These are phyloP conservation scores for Hypoxylon sp. DNA, from an alignment of 2,329 filamentous ascomycete species.

Conservation along the genomic window DNA sequence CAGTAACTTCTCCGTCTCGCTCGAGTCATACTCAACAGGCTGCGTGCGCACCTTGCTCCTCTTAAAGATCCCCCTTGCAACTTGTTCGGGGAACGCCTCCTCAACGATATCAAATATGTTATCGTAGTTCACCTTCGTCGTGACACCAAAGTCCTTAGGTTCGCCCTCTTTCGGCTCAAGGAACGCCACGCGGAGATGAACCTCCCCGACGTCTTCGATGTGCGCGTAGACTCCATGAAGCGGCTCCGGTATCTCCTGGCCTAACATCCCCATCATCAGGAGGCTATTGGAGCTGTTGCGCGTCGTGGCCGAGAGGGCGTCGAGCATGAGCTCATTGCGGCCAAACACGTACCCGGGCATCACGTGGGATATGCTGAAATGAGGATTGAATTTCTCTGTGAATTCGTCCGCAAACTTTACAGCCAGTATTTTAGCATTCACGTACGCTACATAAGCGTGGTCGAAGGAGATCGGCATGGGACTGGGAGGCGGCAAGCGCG, in stretches of 20 bases:
- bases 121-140: constrained; percentile 43
- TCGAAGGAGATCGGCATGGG: constrained; percentile 39
- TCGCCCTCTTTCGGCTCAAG: constrained; percentile 29
- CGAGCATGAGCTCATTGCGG: constrained; percentile 48
- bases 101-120: constrained; percentile 44
- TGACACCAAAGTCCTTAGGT: constrained; percentile 42
- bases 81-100: constrained; percentile 46
- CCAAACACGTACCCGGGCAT: constrained; percentile 49
- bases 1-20: constrained; percentile 36
- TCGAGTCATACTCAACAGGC: constrained; percentile 43
- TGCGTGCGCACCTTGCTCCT: constrained; percentile 36
- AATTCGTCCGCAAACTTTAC: constrained; percentile 45
- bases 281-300: constrained; percentile 51
- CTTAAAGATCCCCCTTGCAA: constrained; percentile 46
- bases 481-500: constrained; percentile 41
- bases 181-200: constrained; percentile 42
- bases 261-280: constrained; percentile 43
- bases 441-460: constrained; percentile 41
- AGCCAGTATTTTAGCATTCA: constrained; percentile 42
- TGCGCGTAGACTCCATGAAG: constrained; percentile 42
- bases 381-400: constrained; percentile 37
- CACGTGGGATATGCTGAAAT: constrained; percentile 48
- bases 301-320: constrained; percentile 42
- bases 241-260: constrained; percentile 39
- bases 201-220: constrained; percentile 47